Evolutionary conservation across 805 yeast genomes (phyloP).

Genomic region (Nakazawaea laoshanensis): DNA sequence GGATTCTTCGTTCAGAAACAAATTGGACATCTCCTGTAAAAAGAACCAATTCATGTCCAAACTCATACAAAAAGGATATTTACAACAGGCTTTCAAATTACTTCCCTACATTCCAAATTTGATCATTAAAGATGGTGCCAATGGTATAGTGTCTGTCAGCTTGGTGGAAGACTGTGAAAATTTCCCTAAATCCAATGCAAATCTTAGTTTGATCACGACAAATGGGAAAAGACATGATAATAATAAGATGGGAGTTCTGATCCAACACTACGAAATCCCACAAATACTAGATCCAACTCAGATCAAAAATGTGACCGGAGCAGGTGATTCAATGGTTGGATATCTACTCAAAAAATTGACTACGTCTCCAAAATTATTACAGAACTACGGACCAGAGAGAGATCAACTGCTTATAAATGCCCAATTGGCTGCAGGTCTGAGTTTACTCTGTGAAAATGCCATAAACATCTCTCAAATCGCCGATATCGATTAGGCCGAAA

Average conservation of each 20-base stretch:
- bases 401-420: constrained; percentile 16
- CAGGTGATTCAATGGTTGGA: constrained; percentile 80
- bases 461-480: constrained; percentile 15
- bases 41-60: constrained; percentile 18
- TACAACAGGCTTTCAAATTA: constrained; percentile 65
- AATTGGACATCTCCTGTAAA: constrained; percentile 26
- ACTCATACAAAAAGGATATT: constrained; percentile 32
- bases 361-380: constrained; percentile 7
- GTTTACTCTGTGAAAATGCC: constrained; percentile 16
- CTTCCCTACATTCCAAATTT: constrained; percentile 67
- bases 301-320: constrained; percentile 72
- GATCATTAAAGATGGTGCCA: constrained; percentile 56
- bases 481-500: constrained; percentile 3
- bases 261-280: constrained; percentile 52
- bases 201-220: constrained; percentile 14
- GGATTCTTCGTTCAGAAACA: constrained; percentile 33
- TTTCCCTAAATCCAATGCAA: constrained; percentile 5
- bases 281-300: constrained; percentile 24
- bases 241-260: constrained; percentile 38
- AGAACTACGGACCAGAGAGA: constrained; percentile 11
- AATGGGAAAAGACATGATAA: constrained; percentile 13
- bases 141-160: constrained; percentile 48
- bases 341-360: constrained; percentile 39
- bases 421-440: constrained; percentile 18
- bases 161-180: constrained; percentile 22